Evolutionary conservation across 768 basidiomycete species (phyloP).

Genomic region (Russula sp.): DNA sequence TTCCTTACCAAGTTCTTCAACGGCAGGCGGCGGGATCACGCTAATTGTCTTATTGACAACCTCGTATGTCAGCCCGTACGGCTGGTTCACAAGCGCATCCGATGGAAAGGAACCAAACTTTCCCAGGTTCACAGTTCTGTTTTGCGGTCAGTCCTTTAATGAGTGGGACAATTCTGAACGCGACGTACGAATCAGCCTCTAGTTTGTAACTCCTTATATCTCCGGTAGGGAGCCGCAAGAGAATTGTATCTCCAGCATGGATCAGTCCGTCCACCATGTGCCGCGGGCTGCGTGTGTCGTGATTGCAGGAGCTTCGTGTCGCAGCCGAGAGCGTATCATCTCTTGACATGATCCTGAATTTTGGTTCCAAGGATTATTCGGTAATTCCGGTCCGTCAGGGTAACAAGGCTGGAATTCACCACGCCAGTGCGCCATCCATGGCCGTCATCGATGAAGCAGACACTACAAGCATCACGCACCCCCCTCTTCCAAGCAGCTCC

Average conservation of each 20-base stretch:
- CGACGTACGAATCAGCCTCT: slow-evolving; percentile 40
- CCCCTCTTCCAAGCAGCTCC: neutral
- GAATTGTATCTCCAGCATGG: slow-evolving; percentile 68
- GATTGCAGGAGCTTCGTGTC: neutral
- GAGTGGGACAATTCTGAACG: neutral
- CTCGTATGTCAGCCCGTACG: slow-evolving; percentile 88
- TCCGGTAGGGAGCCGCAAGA: slow-evolving; percentile 76
- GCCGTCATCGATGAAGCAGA: slow-evolving; percentile 21
- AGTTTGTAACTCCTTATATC: slow-evolving; percentile 73
- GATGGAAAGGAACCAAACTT: slow-evolving; percentile 83
- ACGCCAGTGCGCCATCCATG: slow-evolving; percentile 1
- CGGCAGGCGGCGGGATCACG: slow-evolving; percentile 55
- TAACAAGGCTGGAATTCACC: neutral
- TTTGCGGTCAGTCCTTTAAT: neutral
- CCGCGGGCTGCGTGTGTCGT: neutral
- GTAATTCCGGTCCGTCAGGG: slow-evolving; percentile 2
- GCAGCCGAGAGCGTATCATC: neutral
- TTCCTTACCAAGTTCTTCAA: slow-evolving; percentile 76
- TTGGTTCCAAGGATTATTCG: neutral
- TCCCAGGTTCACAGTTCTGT: slow-evolving; percentile 71
- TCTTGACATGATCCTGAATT: slow-evolving; percentile 6
- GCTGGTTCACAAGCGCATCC: slow-evolving; percentile 74
- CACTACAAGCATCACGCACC: neutral
- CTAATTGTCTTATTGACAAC: slow-evolving; percentile 69
- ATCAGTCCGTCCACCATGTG: slow-evolving; percentile 39